These are phyloP conservation scores for Ammopiptanthus mongolicus DNA, from an alignment of 306 rosid genomes.

Conservation along the genomic window DNA sequence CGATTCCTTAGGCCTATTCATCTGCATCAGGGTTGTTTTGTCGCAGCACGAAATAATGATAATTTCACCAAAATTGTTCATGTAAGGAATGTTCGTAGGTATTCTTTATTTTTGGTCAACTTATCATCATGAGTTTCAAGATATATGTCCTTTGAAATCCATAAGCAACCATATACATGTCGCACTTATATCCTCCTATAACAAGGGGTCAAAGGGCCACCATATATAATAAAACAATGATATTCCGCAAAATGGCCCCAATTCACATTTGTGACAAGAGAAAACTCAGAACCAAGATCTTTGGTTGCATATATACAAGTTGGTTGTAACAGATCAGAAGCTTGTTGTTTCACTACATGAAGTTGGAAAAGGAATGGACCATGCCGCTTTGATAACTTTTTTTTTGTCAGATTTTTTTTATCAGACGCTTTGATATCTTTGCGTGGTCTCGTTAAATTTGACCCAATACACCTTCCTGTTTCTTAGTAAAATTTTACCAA, in stretches of 20 bases:
- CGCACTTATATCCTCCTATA: background rate
- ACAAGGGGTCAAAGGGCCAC: background rate
- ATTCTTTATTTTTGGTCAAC: background rate
- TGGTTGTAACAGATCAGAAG: background rate
- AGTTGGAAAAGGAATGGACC: background rate
- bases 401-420: no score
- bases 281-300: background rate
- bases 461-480: background rate
- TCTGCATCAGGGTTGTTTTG: background rate
- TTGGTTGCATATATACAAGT: background rate
- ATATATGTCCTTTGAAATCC: background rate
- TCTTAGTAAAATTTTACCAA: background rate
- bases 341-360: background rate
- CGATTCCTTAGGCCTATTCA: background rate
- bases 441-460: conserved; percentile 5
- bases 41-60: background rate
- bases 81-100: background rate
- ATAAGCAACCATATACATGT: background rate
- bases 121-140: background rate
- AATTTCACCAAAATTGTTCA: background rate
- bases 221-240: background rate
- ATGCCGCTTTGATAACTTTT: background rate
- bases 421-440: background rate
- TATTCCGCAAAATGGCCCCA: background rate
- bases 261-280: background rate